Base-by-base conservation (phyloP, 495 filamentous ascomycete genomes). In the Thermochaetoides thermophila region DNA sequence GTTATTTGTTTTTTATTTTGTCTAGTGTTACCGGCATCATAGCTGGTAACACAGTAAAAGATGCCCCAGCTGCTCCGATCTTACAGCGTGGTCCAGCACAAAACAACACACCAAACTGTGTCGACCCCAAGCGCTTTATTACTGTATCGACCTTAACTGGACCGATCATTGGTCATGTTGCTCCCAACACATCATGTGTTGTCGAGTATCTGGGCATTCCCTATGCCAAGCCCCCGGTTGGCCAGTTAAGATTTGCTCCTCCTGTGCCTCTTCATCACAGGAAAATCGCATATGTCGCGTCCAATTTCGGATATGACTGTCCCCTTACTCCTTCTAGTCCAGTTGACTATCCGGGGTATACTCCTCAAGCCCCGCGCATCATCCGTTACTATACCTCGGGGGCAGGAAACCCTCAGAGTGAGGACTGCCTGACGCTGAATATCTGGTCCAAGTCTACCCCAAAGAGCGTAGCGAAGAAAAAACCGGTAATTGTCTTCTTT, bases 101-200 rank as follows among this genome's bases (percentile, higher is more conserved):
- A n/a, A n/a, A n/a, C n/a, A n/a, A n/a, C n/a, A n/a, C n/a, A n/a
- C n/a, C n/a, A n/a, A n/a, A n/a, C n/a, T n/a, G n/a, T n/a, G n/a
- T n/a, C 21, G 21, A 11, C 11, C 21, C 21, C 6, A 11, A 24
- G 21, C 21, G 11, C 9, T 15, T 25, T 2, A 3, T 27, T 11
- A 34, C 21, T 2, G 39, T 41, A 25, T 6, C 24, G n/a, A 32
- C 54, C 3, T 36, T 35, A 18, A 68, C 51, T 39, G 66, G 63
- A 12, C 18, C 44, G 2, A 54, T 72, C 22, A 42, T 44, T 7
- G 68, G 68, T 6, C 68, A 71, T 39, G 29, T 49, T 10, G 58
- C 62, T 1, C 34, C 42, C 12, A 50, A 55, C 22, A 44, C 41
- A 2, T 42, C 50, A 11, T 43, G 46, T 14, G 64, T 69, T n/a